Conservation (phyloP, 1,284 basidiomycete species). For the Pascua guehoae region DNA sequence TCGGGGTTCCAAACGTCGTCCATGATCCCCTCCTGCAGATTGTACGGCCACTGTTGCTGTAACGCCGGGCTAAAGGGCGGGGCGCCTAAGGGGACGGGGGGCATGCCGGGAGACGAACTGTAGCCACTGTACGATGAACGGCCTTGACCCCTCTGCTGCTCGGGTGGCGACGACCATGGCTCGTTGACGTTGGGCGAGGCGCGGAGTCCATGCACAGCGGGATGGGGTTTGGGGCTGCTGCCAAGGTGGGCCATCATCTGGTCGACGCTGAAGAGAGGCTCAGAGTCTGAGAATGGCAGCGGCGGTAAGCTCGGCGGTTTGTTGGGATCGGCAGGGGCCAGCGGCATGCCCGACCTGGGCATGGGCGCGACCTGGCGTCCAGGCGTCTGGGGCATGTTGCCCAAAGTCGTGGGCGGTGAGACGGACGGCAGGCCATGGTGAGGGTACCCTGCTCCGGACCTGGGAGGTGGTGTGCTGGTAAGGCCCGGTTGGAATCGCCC, state of each 20-base stretch:
- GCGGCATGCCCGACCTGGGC: no score
- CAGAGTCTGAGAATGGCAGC: no score
- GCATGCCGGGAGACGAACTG: conserved; percentile 1
- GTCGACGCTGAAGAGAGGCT: background rate
- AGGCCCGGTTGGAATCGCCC: no score
- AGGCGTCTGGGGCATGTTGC: no score
- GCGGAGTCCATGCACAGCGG: background rate
- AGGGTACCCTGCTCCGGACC: no score
- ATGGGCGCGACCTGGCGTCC: no score
- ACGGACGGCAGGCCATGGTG: no score
- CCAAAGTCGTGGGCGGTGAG: no score
- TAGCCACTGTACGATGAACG: background rate
- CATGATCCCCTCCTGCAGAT: conserved; percentile 16
- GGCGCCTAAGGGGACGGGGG: background rate
- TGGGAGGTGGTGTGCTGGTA: no score
- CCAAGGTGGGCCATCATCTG: conserved; percentile 10
- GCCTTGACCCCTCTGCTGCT: no score
- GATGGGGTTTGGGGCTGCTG: background rate
- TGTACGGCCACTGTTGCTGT: conserved; percentile 2
- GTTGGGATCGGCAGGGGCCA: no score
- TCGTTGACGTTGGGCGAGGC: background rate
- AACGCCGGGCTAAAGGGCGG: conserved; percentile 5
- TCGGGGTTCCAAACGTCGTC: conserved; percentile 43
- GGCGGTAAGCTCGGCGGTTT: no score
- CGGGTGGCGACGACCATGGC: background rate